Base-by-base conservation (phyloP, 2,329 filamentous ascomycete species). In the Madurella fahalii region DNA sequence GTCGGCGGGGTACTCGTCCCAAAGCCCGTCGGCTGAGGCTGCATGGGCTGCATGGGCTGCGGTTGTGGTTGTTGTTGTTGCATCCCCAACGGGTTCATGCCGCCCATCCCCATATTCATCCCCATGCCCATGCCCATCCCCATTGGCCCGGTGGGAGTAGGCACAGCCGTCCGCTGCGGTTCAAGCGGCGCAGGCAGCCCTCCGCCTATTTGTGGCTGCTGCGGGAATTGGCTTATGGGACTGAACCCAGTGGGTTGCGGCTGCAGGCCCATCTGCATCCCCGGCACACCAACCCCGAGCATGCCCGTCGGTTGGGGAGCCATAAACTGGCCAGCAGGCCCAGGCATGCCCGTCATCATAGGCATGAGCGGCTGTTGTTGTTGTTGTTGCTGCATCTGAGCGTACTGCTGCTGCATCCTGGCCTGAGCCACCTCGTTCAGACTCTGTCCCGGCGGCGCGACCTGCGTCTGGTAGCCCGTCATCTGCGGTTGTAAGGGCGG, bases 401-500 rank as follows among this genome's bases (percentile, higher is more conserved):
- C 71, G 50, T 80, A 82, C 60, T 83, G 79, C 63, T 84, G 83
- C 67, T 87, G 85, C 59, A 86, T 69, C 47, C 84, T 80, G 58
- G 81, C 79, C 65, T 89, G 85, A 54, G 74, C 83, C 43, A 94
- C 74, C 44, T 93, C 89, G 63, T 84, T 80, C 62, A 95, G 69
- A 68, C 86, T 93, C 69, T 93, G 89, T 12, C 90, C 89, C 2
- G 83, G 81, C 31, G 86, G 82, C 30, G 88, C 86, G 53, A 89
- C 76, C 59, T 84, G 84, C 11, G 59, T 74, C 74, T 65, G 56
- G 61, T 71, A 58, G 9, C 93, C 91, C 5, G 94, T 96, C 70
- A 92, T 82, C 68, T 96, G 93, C 50, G 90, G 85, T 68, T 92
- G 86, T 62, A 96, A 72, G 15, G 89, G 85, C 47, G 89, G 84